A percentile compares a stretch with the other conserved stretches of the same genome.
These are phyloP conservation scores for Fusarium udum DNA, from an alignment of 2,329 filamentous ascomycete genomes.

Conservation along the genomic window DNA sequence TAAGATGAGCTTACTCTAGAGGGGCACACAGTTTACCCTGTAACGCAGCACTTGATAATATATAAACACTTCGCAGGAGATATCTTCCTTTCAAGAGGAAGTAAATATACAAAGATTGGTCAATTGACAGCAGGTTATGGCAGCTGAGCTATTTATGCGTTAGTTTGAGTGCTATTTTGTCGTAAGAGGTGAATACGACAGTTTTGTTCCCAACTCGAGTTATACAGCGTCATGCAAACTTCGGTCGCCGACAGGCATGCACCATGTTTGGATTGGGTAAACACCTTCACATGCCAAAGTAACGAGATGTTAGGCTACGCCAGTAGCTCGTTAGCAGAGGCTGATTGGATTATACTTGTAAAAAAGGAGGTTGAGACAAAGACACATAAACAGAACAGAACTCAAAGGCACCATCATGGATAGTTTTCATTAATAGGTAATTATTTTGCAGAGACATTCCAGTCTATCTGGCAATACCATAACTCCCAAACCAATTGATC, in stretches of 20 bases:
- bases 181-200: neutral
- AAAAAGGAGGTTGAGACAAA: neutral
- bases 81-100: neutral
- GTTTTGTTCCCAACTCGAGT: neutral
- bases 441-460: conserved; percentile 9
- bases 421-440: conserved; percentile 17
- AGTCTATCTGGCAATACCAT: conserved; percentile 10
- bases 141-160: neutral
- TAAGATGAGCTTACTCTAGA: conserved; percentile 22
- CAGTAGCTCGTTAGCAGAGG: neutral
- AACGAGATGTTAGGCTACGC: neutral
- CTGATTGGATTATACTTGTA: neutral
- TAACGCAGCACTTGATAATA: neutral
- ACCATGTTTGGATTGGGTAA: neutral
- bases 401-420: neutral
- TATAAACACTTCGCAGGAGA: neutral
- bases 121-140: neutral
- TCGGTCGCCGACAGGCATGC: neutral
- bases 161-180: neutral
- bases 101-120: neutral
- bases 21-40: conserved; percentile 25
- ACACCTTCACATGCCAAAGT: neutral
- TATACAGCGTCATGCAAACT: neutral
- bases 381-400: neutral
- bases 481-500: conserved; percentile 16